Base-by-base conservation (phyloP, 306 rosid genomes). In the Castanopsis chinensis region DNA sequence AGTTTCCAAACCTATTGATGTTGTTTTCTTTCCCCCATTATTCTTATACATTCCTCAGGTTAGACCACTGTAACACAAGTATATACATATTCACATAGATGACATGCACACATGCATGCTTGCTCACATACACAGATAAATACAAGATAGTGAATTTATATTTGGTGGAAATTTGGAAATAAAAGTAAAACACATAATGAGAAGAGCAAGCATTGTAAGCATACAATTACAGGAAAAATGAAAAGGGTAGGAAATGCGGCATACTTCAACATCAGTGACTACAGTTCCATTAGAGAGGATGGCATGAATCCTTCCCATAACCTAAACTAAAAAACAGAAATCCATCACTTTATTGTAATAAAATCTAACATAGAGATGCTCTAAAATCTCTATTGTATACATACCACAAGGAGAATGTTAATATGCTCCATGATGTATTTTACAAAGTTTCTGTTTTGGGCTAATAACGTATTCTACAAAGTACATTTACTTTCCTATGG, bases 291-390 rank as follows among this genome's bases (percentile, higher is more conserved):
- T n/a, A n/a, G 95, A 37, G 45, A 91, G 98, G 78, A 95, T 86
- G 28, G 97, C 98, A 80, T 95, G 99, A 79, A 95, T 95, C 78
- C 92, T 92, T 85, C 99, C 97, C 97, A 95, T 95, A 73, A 76
- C 98, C 99, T 94, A 76, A 76, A 82, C 33, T 78, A 71, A 69
- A 64, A 69, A 71, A 65, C 64, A 76, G 75, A 51, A 67, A 56
- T 73, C 51, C 51, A 56, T 63, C 71, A 21, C 73, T 71, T 58
- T 43, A 71, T 17, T 76, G 30, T 67, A 41, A 54, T 54, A 68
- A 19, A 19, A 74, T 21, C 58, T 58, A 49, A 57, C 10, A 30
- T 72, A 69, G 55, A 82, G 60, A 59, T 72, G 59, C 41, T 37
- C 15, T 19, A 21, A 45, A 21, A 37, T 37, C 45, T 5, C 11